phyloP scores from a whole-genome alignment of 73 alveolate genomes.

The Stentor coeruleus region DNA sequence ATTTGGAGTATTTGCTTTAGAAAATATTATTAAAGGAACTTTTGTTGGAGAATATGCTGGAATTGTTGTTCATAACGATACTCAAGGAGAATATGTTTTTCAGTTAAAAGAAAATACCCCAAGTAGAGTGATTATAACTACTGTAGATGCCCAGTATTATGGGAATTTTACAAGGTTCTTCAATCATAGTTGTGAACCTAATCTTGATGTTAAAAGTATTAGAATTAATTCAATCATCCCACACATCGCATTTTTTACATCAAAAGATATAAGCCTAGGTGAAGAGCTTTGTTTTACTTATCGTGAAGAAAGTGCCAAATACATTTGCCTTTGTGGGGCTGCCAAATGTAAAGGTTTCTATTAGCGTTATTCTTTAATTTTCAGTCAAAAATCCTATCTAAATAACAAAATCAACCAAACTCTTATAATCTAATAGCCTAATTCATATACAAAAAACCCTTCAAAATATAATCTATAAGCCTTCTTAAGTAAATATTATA shows the following conservation, averaged over 20 bases:
- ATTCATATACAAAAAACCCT: no score
- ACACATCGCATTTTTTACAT: neutral
- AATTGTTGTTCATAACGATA: neutral
- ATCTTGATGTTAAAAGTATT: neutral
- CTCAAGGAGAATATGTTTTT: constrained; percentile 7
- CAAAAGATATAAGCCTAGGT: neutral
- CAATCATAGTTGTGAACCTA: constrained; percentile 19
- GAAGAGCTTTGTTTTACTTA: constrained; percentile 6
- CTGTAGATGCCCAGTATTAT: neutral
- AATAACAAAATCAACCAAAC: no score
- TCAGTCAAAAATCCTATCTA: no score
- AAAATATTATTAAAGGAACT: neutral
- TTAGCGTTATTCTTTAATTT: neutral
- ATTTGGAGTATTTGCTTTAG: constrained; percentile 4
- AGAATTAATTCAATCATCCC: constrained; percentile 17
- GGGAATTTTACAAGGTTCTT: constrained; percentile 21
- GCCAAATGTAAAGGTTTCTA: neutral
- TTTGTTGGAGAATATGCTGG: constrained; percentile 17
- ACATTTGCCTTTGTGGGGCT: constrained; percentile 13
- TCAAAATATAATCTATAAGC: no score
- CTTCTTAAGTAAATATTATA: no score
- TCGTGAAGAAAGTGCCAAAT: neutral
- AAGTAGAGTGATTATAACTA: neutral
- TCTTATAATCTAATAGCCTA: no score
- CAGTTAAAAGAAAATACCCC: constrained; percentile 16